These are phyloP conservation scores for Neurospora sp. DNA, from an alignment of 495 filamentous ascomycete genomes.

Conservation along the genomic window DNA sequence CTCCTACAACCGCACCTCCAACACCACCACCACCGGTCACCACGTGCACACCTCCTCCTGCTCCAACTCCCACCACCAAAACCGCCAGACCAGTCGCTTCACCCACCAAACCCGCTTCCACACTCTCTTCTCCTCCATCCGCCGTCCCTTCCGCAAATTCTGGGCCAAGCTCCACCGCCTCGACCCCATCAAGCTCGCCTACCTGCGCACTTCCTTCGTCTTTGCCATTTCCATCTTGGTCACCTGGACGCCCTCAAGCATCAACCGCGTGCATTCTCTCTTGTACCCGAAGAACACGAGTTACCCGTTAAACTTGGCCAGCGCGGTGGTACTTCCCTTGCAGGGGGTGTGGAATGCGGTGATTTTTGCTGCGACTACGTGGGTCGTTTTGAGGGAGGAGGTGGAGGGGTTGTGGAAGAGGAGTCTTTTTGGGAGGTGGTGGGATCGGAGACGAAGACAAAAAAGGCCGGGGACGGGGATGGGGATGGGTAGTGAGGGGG, in stretches of 20 bases:
- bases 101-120: constrained; percentile 1
- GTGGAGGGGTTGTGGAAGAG: neutral
- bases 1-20: neutral
- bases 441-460: neutral
- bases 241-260: constrained; percentile 74
- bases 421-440: neutral
- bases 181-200: constrained; percentile 59
- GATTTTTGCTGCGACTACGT: constrained; percentile 60
- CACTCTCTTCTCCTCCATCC: neutral
- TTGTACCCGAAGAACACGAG: constrained; percentile 43
- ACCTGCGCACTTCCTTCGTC: constrained; percentile 69
- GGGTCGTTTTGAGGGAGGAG: constrained; percentile 26
- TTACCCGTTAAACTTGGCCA: constrained; percentile 60
- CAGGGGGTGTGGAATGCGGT: constrained; percentile 81
- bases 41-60: constrained; percentile 7
- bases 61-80: constrained; percentile 11
- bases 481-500: too few relatives aligned
- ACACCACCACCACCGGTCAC: neutral
- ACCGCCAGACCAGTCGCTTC: neutral
- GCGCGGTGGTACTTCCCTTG: constrained; percentile 65
- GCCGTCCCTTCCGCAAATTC: constrained; percentile 12
- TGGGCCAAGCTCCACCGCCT: constrained; percentile 29
- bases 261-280: constrained; percentile 67
- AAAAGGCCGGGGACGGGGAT: neutral
- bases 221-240: constrained; percentile 72